Evolutionary conservation across 2,329 filamentous ascomycete genomes (phyloP), one percentile per base, ranked within the genome.

Genomic region (Aureobasidium mangrovei): DNA sequence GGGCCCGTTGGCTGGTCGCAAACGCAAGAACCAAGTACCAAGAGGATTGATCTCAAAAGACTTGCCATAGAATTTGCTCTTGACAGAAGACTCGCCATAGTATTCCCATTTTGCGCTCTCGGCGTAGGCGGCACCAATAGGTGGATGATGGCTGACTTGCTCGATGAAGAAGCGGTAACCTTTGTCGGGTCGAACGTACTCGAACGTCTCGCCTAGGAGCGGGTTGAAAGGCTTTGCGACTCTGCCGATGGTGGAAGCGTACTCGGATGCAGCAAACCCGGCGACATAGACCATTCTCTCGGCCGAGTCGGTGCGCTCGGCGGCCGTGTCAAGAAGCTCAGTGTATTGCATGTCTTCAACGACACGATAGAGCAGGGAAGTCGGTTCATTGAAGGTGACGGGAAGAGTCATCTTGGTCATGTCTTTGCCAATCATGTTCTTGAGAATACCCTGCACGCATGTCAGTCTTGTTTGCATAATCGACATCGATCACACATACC

Each of bases 361-460:
- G 41, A 94, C 91, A 67, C 93, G 88, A 70, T 97, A 93, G 7
- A 98, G 79, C 9, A 98, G 76, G 4, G 93, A 97, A 0, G 93
- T 98, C 0, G 93, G 93, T 70, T 98, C 93, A 71, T 98, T 98
- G 76, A 98, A 97, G 0, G 93, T 95, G 2, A 98, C 93, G 0
- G 93, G 93, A 24, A 98, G 75, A 0, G 93, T 97, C 91, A 98
- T 98, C 75, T 94, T 97, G 36, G 93, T 97, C 93, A 98, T 97
- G 67, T 98, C 93, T 69, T 98, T 97, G 59, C 93, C 93, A 70
- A 98, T 95, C 93, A 98, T 97, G 26, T 91, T 97, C 74, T 97
- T 98, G 59, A 98, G 75, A 62, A 98, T 96, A 61, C 86, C n/a
- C n/a, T n/a, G n/a, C n/a, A n/a, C n/a, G n/a, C n/a, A n/a, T n/a